Conservation (phyloP, 495 filamentous ascomycete species). For the Echria macrotheca region DNA sequence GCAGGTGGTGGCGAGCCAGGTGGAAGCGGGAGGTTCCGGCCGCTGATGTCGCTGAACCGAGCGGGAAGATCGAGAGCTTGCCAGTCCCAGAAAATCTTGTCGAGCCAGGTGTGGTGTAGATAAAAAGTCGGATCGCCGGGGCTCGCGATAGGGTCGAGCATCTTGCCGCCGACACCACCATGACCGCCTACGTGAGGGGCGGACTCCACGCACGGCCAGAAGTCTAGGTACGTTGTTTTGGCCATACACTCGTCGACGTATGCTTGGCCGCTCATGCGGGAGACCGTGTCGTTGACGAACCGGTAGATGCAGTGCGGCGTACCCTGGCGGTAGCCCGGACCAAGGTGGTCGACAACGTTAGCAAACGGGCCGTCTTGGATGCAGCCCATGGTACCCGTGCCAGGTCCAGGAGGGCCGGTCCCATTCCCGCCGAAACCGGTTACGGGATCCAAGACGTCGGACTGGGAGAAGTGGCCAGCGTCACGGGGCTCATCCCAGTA, state of each 20-base stretch:
- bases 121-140: slow-evolving; percentile 47
- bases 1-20: background rate
- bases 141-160: slow-evolving; percentile 23
- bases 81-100: slow-evolving; percentile 48
- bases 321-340: slow-evolving; percentile 27
- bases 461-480: slow-evolving; percentile 30
- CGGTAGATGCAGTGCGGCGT: slow-evolving; percentile 33
- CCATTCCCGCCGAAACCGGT: slow-evolving; percentile 41
- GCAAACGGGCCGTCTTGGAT: slow-evolving; percentile 38
- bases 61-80: slow-evolving; percentile 31
- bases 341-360: slow-evolving; percentile 23
- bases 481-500: slow-evolving; percentile 49
- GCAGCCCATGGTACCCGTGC: slow-evolving; percentile 22
- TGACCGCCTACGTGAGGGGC: slow-evolving; percentile 18
- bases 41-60: slow-evolving; percentile 26
- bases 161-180: slow-evolving; percentile 21
- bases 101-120: slow-evolving; percentile 48
- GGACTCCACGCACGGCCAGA: slow-evolving; percentile 16
- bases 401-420: background rate
- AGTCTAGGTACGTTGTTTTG: background rate
- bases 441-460: slow-evolving; percentile 29
- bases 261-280: background rate
- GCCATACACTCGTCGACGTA: slow-evolving; percentile 11
- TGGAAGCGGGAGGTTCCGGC: slow-evolving; percentile 16
- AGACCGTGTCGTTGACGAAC: slow-evolving; percentile 17